Percentiles rank a stretch among this genome's conserved stretches.
These are phyloP conservation scores for Apiospora malaysiana DNA, from an alignment of 2,329 filamentous ascomycete genomes.

Conservation along the genomic window DNA sequence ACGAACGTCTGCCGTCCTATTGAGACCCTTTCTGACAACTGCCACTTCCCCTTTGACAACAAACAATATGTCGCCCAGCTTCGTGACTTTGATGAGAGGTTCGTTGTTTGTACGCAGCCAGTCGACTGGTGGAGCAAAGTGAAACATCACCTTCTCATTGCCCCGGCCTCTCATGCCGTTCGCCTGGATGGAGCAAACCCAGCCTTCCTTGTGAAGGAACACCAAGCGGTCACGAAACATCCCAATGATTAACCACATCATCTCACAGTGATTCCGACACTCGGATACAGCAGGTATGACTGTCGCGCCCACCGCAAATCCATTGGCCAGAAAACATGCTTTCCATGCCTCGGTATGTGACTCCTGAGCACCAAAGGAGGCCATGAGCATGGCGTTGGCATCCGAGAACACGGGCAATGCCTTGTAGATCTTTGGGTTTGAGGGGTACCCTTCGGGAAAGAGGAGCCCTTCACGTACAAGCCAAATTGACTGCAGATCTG, in stretches of 20 bases:
- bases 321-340: not conserved
- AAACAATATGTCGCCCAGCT: not conserved
- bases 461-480: not conserved
- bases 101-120: slow-evolving; percentile 19
- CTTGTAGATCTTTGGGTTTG: not conserved
- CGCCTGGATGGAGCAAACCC: slow-evolving; percentile 21
- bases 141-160: slow-evolving; percentile 17
- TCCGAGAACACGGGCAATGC: not conserved
- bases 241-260: not conserved
- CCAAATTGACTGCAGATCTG: not conserved
- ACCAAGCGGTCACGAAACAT: slow-evolving; percentile 5
- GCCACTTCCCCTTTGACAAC: not conserved
- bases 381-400: not conserved
- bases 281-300: not conserved
- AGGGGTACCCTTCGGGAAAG: not conserved
- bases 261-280: not conserved
- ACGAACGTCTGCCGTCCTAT: not conserved
- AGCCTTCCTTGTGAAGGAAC: slow-evolving; percentile 23
- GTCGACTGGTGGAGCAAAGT: slow-evolving; percentile 23
- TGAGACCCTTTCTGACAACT: not conserved
- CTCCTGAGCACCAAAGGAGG: not conserved
- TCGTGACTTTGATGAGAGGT: not conserved
- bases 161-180: slow-evolving; percentile 8
- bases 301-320: not conserved
- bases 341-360: not conserved